Conservation (phyloP, 768 basidiomycete genomes). For the Serpula lacrymans region DNA sequence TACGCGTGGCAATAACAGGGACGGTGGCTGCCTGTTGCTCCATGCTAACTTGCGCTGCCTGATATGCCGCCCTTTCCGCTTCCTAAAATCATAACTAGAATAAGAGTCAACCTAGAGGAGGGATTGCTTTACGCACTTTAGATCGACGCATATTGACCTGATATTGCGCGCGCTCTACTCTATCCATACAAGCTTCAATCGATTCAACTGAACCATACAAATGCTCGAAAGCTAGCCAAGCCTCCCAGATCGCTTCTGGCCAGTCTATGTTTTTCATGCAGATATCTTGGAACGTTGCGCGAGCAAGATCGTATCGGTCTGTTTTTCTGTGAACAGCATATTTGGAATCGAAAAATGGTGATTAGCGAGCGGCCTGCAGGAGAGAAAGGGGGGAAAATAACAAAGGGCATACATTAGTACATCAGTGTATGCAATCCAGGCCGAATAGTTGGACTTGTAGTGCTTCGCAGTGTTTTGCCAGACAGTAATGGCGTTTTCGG, state of each 20-base stretch:
- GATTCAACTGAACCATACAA: slow-evolving; percentile 70
- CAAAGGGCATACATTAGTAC: slow-evolving; percentile 56
- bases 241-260: slow-evolving; percentile 93
- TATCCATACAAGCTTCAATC: slow-evolving; percentile 58
- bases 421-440: slow-evolving; percentile 75
- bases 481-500: slow-evolving; percentile 54
- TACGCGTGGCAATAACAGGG: slow-evolving; percentile 23
- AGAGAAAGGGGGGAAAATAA: slow-evolving; percentile 1
- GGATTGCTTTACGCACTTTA: slow-evolving; percentile 44
- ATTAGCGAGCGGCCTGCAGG: slow-evolving; percentile 2
- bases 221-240: slow-evolving; percentile 87
- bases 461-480: slow-evolving; percentile 68
- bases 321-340: slow-evolving; percentile 39
- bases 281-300: slow-evolving; percentile 63
- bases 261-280: slow-evolving; percentile 81
- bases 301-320: slow-evolving; percentile 54
- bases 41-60: slow-evolving; percentile 44
- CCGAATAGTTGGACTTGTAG: slow-evolving; percentile 67
- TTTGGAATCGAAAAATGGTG: neutral
- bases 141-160: slow-evolving; percentile 61
- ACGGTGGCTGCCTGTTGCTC: slow-evolving; percentile 37
- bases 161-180: slow-evolving; percentile 60
- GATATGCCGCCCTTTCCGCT: slow-evolving; percentile 54
- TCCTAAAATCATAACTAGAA: slow-evolving; percentile 39
- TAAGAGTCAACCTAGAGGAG: neutral